Conservation (phyloP, 352 stramenopile genomes). For the Globisporangium paddicum region DNA sequence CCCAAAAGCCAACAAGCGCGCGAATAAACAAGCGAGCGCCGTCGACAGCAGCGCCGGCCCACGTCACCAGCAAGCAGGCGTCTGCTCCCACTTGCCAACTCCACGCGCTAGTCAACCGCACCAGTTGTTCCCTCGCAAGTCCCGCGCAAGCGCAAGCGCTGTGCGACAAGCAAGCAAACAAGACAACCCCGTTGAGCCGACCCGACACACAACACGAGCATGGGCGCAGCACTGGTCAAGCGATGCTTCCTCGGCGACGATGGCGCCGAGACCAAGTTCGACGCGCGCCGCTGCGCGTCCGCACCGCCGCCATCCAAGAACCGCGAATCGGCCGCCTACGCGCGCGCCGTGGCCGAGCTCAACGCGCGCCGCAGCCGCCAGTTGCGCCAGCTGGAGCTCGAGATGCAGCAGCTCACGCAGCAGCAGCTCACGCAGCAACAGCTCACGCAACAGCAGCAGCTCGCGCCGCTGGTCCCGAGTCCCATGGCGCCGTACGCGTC, state of each 20-base stretch:
- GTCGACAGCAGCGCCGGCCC: not conserved
- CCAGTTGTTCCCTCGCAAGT: too few relatives aligned
- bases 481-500: not conserved
- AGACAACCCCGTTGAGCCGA: not conserved
- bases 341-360: not conserved
- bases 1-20: slow-evolving; percentile 6
- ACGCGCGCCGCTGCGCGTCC: not conserved
- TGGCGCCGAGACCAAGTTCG: not conserved
- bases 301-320: not conserved
- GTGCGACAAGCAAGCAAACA: not conserved
- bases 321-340: not conserved
- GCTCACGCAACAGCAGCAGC: not conserved
- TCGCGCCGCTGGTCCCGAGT: slow-evolving; percentile 3
- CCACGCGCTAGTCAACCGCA: too few relatives aligned
- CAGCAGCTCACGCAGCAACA: slow-evolving; percentile 4
- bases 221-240: slow-evolving; percentile 36
- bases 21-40: slow-evolving; percentile 7
- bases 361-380: slow-evolving; percentile 8
- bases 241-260: slow-evolving; percentile 20
- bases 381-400: slow-evolving; percentile 10
- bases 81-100: not conserved
- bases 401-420: slow-evolving; percentile 9
- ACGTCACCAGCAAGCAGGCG: not conserved
- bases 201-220: not conserved
- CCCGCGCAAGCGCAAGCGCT: not conserved